Conservation (phyloP, 176 grass and related monocot species). For the Musa beccarii region DNA sequence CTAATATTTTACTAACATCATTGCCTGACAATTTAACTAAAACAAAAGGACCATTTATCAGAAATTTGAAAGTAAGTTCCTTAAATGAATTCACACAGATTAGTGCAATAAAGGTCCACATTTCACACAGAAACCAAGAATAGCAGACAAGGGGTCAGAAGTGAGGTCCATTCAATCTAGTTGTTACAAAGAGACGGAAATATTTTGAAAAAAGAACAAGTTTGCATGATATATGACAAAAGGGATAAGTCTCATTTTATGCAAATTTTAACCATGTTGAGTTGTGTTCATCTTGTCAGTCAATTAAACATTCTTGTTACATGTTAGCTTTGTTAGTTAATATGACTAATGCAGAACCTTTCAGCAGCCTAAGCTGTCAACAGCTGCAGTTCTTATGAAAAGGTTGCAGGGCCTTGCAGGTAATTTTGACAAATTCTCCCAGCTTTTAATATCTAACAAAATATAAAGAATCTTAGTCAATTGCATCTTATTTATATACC, state of each 20-base stretch:
- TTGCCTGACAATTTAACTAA: not conserved
- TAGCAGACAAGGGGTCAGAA: not conserved
- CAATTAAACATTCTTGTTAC: conserved; percentile 22
- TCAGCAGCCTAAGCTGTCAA: not conserved
- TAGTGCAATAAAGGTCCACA: not conserved
- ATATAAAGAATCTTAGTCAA: not conserved
- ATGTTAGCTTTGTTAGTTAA: not conserved
- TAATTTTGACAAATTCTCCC: not conserved
- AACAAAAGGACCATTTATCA: not conserved
- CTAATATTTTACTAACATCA: too few species aligned
- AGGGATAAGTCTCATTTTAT: not conserved
- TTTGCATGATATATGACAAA: not conserved
- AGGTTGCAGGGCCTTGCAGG: conserved; percentile 18
- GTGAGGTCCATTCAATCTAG: not conserved
- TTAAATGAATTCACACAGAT: not conserved
- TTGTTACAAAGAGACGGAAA: not conserved
- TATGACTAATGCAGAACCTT: conserved; percentile 3
- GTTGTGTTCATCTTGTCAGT: conserved; percentile 18
- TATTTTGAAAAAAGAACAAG: too few species aligned
- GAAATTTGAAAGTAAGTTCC: not conserved
- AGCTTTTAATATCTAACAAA: not conserved
- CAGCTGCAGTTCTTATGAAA: conserved; percentile 18
- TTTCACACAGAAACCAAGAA: not conserved
- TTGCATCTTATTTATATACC: not conserved
- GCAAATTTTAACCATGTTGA: not conserved